Base-by-base conservation (phyloP, 169 alveolate genomes). In the Cryptosporidium tyzzeri region DNA sequence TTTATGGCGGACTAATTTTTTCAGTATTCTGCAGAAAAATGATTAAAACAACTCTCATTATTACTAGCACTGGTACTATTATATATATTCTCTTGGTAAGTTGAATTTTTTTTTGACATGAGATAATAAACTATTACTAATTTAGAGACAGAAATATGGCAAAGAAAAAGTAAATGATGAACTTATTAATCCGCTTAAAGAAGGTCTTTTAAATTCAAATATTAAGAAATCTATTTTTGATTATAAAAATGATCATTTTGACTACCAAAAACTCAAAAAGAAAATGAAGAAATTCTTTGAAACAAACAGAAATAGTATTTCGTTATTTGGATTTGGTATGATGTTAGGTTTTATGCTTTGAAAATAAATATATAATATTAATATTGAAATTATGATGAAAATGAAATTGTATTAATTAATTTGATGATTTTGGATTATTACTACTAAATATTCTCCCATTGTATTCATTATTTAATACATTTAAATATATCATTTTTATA, bases 31-130 rank as follows among this genome's bases (percentile, higher is more conserved):
- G 37, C 37, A 62, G 37, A 45, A 80, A 41, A 31, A 65, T 65
- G 73, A 67, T 80, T 48, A 80, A 65, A 80, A 80, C 89, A 8
- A 62, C 89, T 39, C 33, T 80, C n/a, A 37, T 80, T n/a, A 18
- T 65, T 62, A 44, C 53, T 61, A 80, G 89, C 14, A 80, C 75
- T 59, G 59, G 73, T 23, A 21, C 80, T 29, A 39, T 41, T 31
- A 39, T 80, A 14, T 80, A 80, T 4, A 45, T 80, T 37, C 21
- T 80, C 8, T 35, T 80, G 89, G 89, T 80, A 80, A 80, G 89
- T 80, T 80, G 7, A 26, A 0, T 71, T 45, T 21, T 14, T 33
- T 59, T 31, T 33, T 31, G 5, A 31, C 21, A 8, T 37, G 12
- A 8, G 10, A 41, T 41, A 41, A 9, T 9, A 39, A 39, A 39